Evolutionary conservation across 2,329 filamentous ascomycete genomes (phyloP), one percentile per base, ranked within the genome.

Genomic region (Cordyceps cicadae): DNA sequence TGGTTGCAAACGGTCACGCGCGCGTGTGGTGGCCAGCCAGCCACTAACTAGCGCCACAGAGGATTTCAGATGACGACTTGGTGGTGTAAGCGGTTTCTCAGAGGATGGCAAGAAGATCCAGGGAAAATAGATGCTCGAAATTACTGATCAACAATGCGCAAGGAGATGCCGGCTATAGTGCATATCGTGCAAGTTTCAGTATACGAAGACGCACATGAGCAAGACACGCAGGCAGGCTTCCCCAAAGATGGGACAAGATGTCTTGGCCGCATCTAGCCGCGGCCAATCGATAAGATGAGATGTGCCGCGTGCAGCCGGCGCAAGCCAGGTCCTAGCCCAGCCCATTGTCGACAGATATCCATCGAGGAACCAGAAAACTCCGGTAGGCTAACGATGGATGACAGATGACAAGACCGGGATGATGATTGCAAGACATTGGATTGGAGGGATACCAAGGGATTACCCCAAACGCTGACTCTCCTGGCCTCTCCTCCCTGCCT

Each of bases 271-370:
- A 46, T 39, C 49, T 59, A 53, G 49, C 57, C 49, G 49, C 39
- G 8, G 11, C 14, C 57, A 58, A 66, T 66, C 62, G 63, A 68
- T 64, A 64, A 67, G 61, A 12, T 1, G n/a, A 51, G 63, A 37
- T 67, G 61, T 68, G 68, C 69, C 69, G 69, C 63, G 50, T 61
- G 62, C 66, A 70, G 64, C 69, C 69, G 67, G 64, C 63, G 67
- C 61, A 62, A 62, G 54, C 54, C 62, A 46, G 48, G n/a, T 17
- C 19, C 12, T 37, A 37, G 34, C 34, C 14, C 34, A 32, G 32
- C 45, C 41, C 57, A 57, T 2, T 37, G 9, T 37, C 14, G 34
- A 37, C 34, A 37, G 34, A 37, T 12, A 37, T 14, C 34, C 34
- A 37, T 37, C 34, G 12, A 37, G 29, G 14, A 14, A 37, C 7